These are phyloP conservation scores for Suillus discolor DNA, from an alignment of 768 basidiomycete species.

Conservation along the genomic window DNA sequence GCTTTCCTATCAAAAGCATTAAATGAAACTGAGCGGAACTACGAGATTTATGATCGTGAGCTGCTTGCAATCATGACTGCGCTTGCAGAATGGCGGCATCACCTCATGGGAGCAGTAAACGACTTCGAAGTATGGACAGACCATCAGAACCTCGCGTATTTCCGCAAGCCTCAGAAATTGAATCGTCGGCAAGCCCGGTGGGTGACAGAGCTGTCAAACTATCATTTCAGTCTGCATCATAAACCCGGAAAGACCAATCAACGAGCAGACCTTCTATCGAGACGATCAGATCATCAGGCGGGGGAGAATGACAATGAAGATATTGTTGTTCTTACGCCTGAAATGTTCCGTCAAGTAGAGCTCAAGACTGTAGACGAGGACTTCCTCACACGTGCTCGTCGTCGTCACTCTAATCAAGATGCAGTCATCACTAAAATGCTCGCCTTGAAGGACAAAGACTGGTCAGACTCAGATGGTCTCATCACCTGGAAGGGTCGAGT, in stretches of 20 bases:
- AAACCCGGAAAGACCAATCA: conserved; percentile 28
- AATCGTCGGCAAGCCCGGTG: conserved; percentile 46
- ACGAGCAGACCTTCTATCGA: conserved; percentile 29
- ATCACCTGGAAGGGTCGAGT: conserved; percentile 18
- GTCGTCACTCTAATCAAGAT: not conserved
- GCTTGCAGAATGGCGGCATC: conserved; percentile 34
- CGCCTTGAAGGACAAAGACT: not conserved
- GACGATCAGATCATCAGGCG: conserved; percentile 23
- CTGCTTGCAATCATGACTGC: conserved; percentile 47
- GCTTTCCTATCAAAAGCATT: conserved; percentile 40
- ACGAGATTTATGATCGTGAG: conserved; percentile 49
- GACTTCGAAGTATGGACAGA: not conserved
- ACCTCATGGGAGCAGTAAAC: not conserved
- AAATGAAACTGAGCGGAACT: conserved; percentile 41
- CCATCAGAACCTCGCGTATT: conserved; percentile 44
- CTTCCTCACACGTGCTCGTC: not conserved
- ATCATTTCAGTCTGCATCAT: conserved; percentile 35
- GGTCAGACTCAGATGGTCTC: too few species aligned
- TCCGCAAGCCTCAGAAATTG: conserved; percentile 39
- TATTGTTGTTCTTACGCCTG: conserved; percentile 17
- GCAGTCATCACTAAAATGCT: not conserved
- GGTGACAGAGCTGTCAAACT: conserved; percentile 38
- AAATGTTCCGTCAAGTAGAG: conserved; percentile 7
- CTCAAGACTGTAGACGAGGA: not conserved
- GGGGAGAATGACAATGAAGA: conserved; percentile 23